Percentiles rank a stretch among this genome's conserved stretches.
phyloP scores from a whole-genome alignment of 2,329 filamentous ascomycete species.

The Lasiodiplodia hormozganensis region DNA sequence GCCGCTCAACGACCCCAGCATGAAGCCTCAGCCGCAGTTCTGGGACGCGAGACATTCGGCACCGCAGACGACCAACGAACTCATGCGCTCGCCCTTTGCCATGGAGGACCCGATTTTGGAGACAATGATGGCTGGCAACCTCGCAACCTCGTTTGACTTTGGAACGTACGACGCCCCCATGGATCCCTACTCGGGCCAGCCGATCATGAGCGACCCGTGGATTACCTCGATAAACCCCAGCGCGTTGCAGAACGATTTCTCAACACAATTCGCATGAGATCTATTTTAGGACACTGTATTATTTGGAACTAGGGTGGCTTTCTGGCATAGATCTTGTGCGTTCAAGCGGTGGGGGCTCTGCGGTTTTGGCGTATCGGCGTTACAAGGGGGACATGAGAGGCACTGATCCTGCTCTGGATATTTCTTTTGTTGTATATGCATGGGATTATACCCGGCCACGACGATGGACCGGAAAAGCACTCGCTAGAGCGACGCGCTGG shows the following conservation, averaged over 20 bases:
- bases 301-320: slow-evolving; percentile 18
- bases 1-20: slow-evolving; percentile 16
- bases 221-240: slow-evolving; percentile 27
- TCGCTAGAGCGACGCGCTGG: slow-evolving; percentile 19
- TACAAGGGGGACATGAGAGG: neutral
- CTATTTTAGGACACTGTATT: neutral
- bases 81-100: slow-evolving; percentile 22
- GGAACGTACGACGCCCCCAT: slow-evolving; percentile 24
- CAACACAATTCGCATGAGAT: slow-evolving; percentile 24
- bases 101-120: slow-evolving; percentile 19
- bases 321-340: slow-evolving; percentile 24
- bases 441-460: slow-evolving; percentile 15
- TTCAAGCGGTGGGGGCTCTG: slow-evolving; percentile 24
- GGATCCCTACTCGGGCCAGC: slow-evolving; percentile 22
- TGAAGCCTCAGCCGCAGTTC: slow-evolving; percentile 18
- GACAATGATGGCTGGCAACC: neutral
- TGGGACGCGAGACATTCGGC: slow-evolving; percentile 8
- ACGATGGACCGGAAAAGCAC: slow-evolving; percentile 18
- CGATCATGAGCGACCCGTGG: slow-evolving; percentile 16
- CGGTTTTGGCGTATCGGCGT: slow-evolving; percentile 18
- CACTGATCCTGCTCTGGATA: slow-evolving; percentile 1
- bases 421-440: slow-evolving; percentile 20
- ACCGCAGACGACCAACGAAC: slow-evolving; percentile 5
- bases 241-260: slow-evolving; percentile 24
- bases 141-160: slow-evolving; percentile 4